phyloP scores from a whole-genome alignment of 1,284 basidiomycete genomes.

The Fistulinella cinereoalba region DNA sequence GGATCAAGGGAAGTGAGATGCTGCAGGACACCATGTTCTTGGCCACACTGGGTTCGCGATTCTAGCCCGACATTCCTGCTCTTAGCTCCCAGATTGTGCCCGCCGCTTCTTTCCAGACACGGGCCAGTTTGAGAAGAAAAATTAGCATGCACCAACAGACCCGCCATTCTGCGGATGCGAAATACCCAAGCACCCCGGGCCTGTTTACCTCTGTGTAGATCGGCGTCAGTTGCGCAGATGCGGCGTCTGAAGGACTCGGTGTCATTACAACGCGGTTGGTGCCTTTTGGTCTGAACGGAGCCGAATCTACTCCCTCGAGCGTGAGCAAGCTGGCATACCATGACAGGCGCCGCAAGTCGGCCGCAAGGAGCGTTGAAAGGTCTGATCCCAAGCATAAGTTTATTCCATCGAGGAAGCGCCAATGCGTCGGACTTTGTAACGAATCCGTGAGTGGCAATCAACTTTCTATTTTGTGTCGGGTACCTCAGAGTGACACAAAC shows the following conservation, averaged over 20 bases:
- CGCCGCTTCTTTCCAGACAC: too few species aligned
- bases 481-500: conserved; percentile 2
- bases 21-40: not conserved
- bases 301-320: too few species aligned
- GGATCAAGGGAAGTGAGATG: not conserved
- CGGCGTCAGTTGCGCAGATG: not conserved
- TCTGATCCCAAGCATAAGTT: not conserved
- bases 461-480: conserved; percentile 8
- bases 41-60: too few species aligned
- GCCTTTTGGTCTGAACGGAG: too few species aligned
- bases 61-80: too few species aligned
- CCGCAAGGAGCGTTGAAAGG: too few species aligned
- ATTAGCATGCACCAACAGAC: too few species aligned
- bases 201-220: not conserved
- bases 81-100: too few species aligned
- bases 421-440: conserved; percentile 7
- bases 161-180: too few species aligned
- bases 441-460: conserved; percentile 5
- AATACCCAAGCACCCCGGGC: not conserved
- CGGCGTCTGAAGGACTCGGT: not conserved
- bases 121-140: too few species aligned
- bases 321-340: too few species aligned
- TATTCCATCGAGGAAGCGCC: conserved; percentile 8
- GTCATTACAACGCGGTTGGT: not conserved
- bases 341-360: too few species aligned